phyloP scores from a whole-genome alignment of 2,329 filamentous ascomycete genomes.

The Fusarium oligoseptatum region DNA sequence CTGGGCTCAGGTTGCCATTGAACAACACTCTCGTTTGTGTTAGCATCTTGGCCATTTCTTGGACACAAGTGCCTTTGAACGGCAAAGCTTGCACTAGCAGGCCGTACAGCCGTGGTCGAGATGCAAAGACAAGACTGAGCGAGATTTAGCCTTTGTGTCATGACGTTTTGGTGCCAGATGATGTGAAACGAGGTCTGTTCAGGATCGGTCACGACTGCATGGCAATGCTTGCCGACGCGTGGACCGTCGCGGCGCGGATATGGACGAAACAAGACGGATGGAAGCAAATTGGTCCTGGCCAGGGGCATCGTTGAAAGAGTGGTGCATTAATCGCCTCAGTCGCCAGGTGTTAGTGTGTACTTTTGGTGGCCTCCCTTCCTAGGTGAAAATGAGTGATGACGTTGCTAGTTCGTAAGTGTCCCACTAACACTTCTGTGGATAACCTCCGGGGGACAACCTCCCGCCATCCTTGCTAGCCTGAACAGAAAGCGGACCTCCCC shows the following conservation, averaged over 20 bases:
- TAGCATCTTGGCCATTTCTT: slow-evolving; percentile 20
- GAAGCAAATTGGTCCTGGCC: slow-evolving; percentile 38
- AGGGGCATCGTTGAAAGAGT: slow-evolving; percentile 30
- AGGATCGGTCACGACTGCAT: slow-evolving; percentile 21
- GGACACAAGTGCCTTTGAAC: slow-evolving; percentile 15
- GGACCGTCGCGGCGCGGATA: slow-evolving; percentile 17
- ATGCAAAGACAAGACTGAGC: background rate
- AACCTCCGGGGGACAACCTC: slow-evolving; percentile 21
- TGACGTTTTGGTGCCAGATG: slow-evolving; percentile 29
- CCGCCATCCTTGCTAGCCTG: slow-evolving; percentile 39
- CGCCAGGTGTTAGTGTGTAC: slow-evolving; percentile 37
- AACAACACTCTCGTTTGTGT: slow-evolving; percentile 11
- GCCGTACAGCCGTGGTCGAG: slow-evolving; percentile 10
- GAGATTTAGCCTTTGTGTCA: slow-evolving; percentile 23
- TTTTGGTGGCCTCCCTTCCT: background rate
- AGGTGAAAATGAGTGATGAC: background rate
- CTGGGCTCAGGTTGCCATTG: slow-evolving; percentile 13
- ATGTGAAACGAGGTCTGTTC: slow-evolving; percentile 19
- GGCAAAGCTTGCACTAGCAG: background rate
- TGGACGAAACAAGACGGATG: slow-evolving; percentile 38
- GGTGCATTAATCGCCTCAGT: slow-evolving; percentile 17
- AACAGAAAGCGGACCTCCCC: slow-evolving; percentile 32
- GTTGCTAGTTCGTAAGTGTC: background rate
- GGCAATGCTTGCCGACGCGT: slow-evolving; percentile 6
- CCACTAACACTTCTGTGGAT: slow-evolving; percentile 30